Evolutionary conservation across 2,329 filamentous ascomycete species (phyloP).

Genomic region (Trichoderma harzianum): DNA sequence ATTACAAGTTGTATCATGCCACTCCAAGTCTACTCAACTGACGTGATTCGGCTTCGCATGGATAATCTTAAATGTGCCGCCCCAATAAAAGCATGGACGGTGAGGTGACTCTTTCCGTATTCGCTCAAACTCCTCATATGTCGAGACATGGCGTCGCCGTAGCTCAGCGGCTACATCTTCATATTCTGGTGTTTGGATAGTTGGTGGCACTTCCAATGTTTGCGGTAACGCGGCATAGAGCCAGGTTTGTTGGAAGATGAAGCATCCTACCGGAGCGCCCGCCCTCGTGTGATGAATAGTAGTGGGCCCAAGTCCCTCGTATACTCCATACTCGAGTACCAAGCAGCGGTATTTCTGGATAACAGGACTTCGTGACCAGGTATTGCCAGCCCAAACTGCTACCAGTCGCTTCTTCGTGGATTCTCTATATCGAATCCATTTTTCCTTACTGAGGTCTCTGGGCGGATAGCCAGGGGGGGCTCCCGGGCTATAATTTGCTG

Average conservation of each 20-base stretch:
- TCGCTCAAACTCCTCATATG: background rate
- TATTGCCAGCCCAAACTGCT: slow-evolving; percentile 48
- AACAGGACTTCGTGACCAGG: slow-evolving; percentile 33
- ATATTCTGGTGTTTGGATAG: background rate
- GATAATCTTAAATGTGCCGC: background rate
- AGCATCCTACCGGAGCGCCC: slow-evolving; percentile 45
- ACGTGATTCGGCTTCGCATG: background rate
- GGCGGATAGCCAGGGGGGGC: background rate
- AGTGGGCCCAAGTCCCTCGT: slow-evolving; percentile 41
- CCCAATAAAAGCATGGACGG: background rate
- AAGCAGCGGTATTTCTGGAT: slow-evolving; percentile 48
- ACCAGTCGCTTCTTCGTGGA: background rate
- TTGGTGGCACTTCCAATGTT: slow-evolving; percentile 27
- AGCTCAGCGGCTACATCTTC: background rate
- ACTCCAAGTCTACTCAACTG: background rate
- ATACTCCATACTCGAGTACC: slow-evolving; percentile 36
- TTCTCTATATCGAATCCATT: background rate
- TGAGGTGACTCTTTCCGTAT: background rate
- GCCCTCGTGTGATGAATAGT: slow-evolving; percentile 48
- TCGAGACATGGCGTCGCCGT: background rate
- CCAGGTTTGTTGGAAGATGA: slow-evolving; percentile 53
- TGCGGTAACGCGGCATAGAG: slow-evolving; percentile 43
- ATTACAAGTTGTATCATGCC: background rate
- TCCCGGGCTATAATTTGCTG: background rate
- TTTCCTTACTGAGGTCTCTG: background rate